phyloP scores from a whole-genome alignment of 2,329 filamentous ascomycete species.

The Bimuria novae-zelandiae region DNA sequence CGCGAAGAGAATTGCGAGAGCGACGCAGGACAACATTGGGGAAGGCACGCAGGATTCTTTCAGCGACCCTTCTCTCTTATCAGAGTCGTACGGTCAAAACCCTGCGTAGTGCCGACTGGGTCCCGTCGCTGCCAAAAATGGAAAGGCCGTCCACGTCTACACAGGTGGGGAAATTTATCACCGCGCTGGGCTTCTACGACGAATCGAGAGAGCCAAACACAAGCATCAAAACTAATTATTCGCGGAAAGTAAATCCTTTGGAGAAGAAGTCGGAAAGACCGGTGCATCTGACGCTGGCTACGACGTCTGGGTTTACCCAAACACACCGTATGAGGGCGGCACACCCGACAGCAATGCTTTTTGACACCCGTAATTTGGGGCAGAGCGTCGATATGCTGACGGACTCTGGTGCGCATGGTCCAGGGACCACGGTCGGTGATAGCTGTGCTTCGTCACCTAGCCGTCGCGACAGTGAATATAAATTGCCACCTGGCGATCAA shows the following conservation, averaged over 20 bases:
- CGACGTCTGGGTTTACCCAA: neutral
- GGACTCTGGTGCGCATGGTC: neutral
- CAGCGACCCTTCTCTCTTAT: neutral
- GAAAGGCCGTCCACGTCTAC: neutral
- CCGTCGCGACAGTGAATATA: neutral
- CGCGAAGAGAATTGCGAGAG: neutral
- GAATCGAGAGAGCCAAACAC: neutral
- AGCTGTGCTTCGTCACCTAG: neutral
- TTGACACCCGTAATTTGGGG: neutral
- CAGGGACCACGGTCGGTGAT: neutral
- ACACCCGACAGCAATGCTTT: conserved; percentile 3
- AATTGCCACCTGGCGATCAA: neutral
- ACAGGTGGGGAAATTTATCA: neutral
- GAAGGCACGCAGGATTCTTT: neutral
- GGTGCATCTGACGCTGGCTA: neutral
- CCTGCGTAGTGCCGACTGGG: neutral
- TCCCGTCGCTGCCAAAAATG: neutral
- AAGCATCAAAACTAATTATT: neutral
- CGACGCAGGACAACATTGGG: neutral
- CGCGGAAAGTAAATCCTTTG: neutral
- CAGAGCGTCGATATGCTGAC: neutral
- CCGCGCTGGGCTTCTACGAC: neutral
- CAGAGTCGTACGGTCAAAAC: neutral
- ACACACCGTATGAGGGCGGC: conserved; percentile 11
- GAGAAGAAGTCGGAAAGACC: neutral